phyloP scores from a whole-genome alignment of 495 filamentous ascomycete species.

The Podospora pseudopauciseta region DNA sequence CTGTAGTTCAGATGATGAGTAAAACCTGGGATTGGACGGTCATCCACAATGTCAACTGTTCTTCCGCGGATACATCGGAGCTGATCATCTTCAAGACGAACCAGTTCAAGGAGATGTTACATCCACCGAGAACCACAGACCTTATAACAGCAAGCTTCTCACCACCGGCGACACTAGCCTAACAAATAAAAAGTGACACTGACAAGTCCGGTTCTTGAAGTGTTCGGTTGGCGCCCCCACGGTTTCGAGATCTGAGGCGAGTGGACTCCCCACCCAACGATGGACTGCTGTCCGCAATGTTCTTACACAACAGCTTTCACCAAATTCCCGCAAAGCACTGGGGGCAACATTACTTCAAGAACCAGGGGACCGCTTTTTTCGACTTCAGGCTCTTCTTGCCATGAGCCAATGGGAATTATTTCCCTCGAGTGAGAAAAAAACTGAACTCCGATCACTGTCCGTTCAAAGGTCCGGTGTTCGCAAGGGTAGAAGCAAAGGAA shows the following conservation, averaged over 20 bases:
- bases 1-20: neutral
- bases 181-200: neutral
- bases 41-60: conserved; percentile 7
- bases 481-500: neutral
- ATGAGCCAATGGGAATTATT: conserved; percentile 17
- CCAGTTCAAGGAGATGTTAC: conserved; percentile 1
- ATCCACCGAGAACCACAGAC: neutral
- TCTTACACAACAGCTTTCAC: conserved; percentile 16
- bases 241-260: conserved; percentile 8
- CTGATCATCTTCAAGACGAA: conserved; percentile 2
- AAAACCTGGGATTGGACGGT: neutral
- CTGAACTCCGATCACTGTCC: conserved; percentile 22
- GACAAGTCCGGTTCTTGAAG: neutral
- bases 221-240: conserved; percentile 13
- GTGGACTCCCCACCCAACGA: conserved; percentile 13
- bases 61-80: conserved; percentile 22
- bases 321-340: conserved; percentile 20
- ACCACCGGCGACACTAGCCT: neutral
- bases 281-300: conserved; percentile 8
- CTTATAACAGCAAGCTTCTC: neutral
- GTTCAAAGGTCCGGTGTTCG: neutral
- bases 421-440: neutral
- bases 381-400: conserved; percentile 22
- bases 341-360: neutral
- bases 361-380: conserved; percentile 11